phyloP scores from a whole-genome alignment of 116 monocot genomes.

The Trichopus zeylanicus region DNA sequence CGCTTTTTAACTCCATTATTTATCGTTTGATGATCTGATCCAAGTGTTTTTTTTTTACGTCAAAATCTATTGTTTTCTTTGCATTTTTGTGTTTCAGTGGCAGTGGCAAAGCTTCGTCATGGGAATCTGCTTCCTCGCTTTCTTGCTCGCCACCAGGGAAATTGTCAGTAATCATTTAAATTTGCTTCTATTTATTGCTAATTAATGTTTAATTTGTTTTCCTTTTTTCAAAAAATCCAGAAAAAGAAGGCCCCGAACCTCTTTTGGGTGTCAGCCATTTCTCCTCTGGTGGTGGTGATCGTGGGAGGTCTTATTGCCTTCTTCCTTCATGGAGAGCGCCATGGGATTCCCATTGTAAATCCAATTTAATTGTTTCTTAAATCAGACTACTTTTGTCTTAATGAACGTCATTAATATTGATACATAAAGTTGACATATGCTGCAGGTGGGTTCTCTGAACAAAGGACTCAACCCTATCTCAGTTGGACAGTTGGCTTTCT shows the following conservation, averaged over 20 bases:
- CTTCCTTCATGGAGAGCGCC: slow-evolving; percentile 33
- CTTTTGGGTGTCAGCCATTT: slow-evolving; percentile 68
- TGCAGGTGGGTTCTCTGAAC: slow-evolving; percentile 73
- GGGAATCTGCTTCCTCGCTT: slow-evolving; percentile 42
- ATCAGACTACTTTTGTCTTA: neutral
- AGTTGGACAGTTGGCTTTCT: slow-evolving; percentile 34
- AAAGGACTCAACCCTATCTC: slow-evolving; percentile 76
- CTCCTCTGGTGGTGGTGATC: slow-evolving; percentile 56
- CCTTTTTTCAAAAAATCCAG: slow-evolving; percentile 13
- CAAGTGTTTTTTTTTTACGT: neutral
- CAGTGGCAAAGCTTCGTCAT: slow-evolving; percentile 66
- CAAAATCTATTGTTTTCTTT: neutral
- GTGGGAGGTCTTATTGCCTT: slow-evolving; percentile 52
- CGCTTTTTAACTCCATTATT: neutral
- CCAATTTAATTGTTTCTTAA: neutral
- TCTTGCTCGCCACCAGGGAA: slow-evolving; percentile 29
- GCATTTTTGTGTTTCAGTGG: slow-evolving; percentile 37
- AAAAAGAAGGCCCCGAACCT: slow-evolving; percentile 43
- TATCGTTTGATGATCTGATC: neutral
- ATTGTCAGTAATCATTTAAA: neutral
- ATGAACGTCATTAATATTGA: no score
- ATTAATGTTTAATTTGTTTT: neutral
- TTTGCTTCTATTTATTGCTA: neutral
- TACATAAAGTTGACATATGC: no score
- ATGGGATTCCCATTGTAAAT: slow-evolving; percentile 65